Conservation (phyloP, 495 filamentous ascomycete species). For the Talaromyces stipitatus region DNA sequence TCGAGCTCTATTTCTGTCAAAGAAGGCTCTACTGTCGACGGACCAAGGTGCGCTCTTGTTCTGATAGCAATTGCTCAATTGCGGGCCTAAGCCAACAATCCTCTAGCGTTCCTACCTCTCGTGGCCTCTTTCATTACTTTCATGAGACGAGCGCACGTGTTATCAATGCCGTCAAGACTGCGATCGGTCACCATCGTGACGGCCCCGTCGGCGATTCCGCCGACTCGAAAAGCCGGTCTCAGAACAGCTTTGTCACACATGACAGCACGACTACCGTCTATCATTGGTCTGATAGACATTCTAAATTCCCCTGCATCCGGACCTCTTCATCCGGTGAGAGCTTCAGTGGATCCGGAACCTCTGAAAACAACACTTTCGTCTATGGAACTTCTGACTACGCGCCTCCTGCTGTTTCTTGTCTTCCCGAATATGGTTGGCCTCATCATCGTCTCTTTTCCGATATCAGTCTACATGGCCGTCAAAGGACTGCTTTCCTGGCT, state of each 20-base stretch:
- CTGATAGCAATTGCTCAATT: background rate
- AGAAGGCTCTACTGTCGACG: background rate
- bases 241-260: slow-evolving; percentile 23
- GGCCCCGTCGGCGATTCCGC: background rate
- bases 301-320: background rate
- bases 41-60: background rate
- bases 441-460: slow-evolving; percentile 4
- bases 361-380: background rate
- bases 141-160: background rate
- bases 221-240: slow-evolving; percentile 17
- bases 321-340: background rate
- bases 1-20: background rate
- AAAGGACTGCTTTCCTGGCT: background rate
- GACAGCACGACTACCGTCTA: slow-evolving; percentile 22
- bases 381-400: background rate
- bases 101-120: background rate
- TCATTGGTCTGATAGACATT: slow-evolving; percentile 17
- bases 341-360: background rate
- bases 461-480: background rate
- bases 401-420: background rate
- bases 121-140: background rate
- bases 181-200: background rate
- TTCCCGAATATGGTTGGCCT: background rate
- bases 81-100: background rate
- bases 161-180: background rate